Evolutionary conservation across 148 eudicot genomes (phyloP).

Genomic region (Nyssa sinensis): DNA sequence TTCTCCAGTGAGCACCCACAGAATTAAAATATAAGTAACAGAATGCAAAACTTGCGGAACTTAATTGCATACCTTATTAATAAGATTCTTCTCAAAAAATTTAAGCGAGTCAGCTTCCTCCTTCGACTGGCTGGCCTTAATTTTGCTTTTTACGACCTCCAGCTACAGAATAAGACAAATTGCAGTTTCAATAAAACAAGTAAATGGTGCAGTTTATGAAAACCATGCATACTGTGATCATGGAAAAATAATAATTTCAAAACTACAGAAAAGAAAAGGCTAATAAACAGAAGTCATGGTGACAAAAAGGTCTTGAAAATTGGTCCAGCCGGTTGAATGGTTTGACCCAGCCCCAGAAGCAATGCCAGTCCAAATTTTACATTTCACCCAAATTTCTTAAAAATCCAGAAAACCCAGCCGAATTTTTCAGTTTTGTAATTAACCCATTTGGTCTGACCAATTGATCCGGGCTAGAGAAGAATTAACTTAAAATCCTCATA

Average conservation of each 20-base stretch:
- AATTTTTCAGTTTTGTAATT: too few species aligned
- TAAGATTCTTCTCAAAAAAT: slow-evolving; percentile 71
- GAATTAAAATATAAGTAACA: neutral
- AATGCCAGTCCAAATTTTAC: too few species aligned
- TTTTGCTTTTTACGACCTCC: slow-evolving; percentile 64
- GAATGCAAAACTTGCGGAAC: neutral
- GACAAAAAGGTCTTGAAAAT: too few species aligned
- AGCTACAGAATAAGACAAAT: slow-evolving; percentile 41
- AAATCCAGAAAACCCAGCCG: too few species aligned
- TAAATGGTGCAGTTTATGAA: neutral
- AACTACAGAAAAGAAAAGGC: neutral
- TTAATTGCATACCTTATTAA: slow-evolving; percentile 62
- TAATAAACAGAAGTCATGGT: neutral
- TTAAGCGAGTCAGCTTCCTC: slow-evolving; percentile 80
- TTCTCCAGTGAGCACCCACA: neutral
- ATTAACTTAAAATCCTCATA: too few species aligned
- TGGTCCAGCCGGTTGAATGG: too few species aligned
- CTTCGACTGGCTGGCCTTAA: slow-evolving; percentile 60
- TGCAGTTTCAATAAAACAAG: neutral
- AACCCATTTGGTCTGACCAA: too few species aligned
- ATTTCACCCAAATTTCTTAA: too few species aligned
- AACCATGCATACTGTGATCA: neutral
- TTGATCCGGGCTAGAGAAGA: too few species aligned
- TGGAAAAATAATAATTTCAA: neutral
- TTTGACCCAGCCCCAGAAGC: too few species aligned